These are phyloP conservation scores for Fusarium devonianum DNA, from an alignment of 2,329 filamentous ascomycete genomes.

Conservation along the genomic window DNA sequence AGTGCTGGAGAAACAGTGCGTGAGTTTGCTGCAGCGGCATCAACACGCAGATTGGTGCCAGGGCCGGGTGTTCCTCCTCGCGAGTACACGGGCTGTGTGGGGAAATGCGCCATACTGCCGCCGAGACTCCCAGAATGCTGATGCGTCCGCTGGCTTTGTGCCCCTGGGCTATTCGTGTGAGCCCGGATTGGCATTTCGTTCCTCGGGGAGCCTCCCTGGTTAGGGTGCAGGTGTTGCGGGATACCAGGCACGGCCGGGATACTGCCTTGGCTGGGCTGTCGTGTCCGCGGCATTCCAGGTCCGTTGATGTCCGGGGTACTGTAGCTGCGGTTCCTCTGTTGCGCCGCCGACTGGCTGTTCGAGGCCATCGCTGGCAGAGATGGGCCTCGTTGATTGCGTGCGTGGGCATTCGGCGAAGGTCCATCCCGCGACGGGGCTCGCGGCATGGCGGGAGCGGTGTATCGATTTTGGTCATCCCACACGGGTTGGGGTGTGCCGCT, in stretches of 20 bases:
- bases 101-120: slow-evolving; percentile 63
- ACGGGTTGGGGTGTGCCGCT: slow-evolving; percentile 69
- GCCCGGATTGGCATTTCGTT: slow-evolving; percentile 71
- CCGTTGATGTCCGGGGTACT: slow-evolving; percentile 94
- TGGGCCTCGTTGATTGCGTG: slow-evolving; percentile 75
- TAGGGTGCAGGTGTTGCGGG: slow-evolving; percentile 72
- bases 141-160: slow-evolving; percentile 67
- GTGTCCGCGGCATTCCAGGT: slow-evolving; percentile 64
- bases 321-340: slow-evolving; percentile 84
- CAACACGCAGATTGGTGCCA: slow-evolving; percentile 49
- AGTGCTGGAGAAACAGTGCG: slow-evolving; percentile 58
- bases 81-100: slow-evolving; percentile 60
- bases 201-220: slow-evolving; percentile 81
- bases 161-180: slow-evolving; percentile 74
- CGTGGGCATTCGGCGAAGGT: slow-evolving; percentile 69
- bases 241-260: slow-evolving; percentile 80
- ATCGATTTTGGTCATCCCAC: slow-evolving; percentile 80
- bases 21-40: slow-evolving; percentile 49
- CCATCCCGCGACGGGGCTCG: slow-evolving; percentile 82
- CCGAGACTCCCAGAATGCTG: slow-evolving; percentile 58
- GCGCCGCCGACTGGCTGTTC: slow-evolving; percentile 62
- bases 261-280: slow-evolving; percentile 60
- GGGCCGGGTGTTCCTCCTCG: slow-evolving; percentile 55
- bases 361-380: slow-evolving; percentile 77
- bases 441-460: slow-evolving; percentile 87